phyloP scores from a whole-genome alignment of 768 basidiomycete species.

The Pisolithus microcarpus region DNA sequence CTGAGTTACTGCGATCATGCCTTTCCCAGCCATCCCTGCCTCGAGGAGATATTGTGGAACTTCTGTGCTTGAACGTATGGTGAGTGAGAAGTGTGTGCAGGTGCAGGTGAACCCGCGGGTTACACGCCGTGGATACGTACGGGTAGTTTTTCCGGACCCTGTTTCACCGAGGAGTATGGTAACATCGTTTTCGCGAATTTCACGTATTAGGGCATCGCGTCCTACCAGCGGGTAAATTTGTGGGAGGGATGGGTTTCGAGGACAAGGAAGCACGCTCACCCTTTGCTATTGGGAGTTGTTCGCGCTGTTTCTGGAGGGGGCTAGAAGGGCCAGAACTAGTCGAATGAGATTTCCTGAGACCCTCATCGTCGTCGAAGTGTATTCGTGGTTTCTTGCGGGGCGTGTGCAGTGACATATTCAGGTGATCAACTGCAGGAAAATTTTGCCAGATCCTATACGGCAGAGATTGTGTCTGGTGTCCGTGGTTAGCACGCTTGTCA shows the following conservation, averaged over 20 bases:
- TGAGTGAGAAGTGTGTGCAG: conserved; percentile 10
- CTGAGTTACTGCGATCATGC: conserved; percentile 88
- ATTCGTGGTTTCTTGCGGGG: conserved; percentile 24
- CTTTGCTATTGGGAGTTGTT: conserved; percentile 70
- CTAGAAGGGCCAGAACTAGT: conserved; percentile 5
- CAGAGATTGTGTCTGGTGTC: not conserved
- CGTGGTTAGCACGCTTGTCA: not conserved
- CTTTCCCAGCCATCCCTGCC: conserved; percentile 60
- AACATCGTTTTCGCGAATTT: conserved; percentile 72
- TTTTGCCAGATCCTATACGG: not conserved
- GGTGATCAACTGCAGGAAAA: not conserved
- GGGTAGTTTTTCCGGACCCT: conserved; percentile 97
- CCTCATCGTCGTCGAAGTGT: conserved; percentile 16
- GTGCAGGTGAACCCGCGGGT: not conserved
- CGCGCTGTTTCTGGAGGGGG: conserved; percentile 55
- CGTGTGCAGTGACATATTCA: conserved; percentile 14
- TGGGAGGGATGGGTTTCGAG: not conserved
- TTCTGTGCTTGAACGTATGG: conserved; percentile 48
- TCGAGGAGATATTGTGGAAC: conserved; percentile 94
- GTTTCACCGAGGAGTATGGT: conserved; percentile 93
- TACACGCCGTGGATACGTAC: conserved; percentile 44
- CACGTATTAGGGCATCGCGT: conserved; percentile 64
- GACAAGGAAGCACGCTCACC: conserved; percentile 38
- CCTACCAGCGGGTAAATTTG: conserved; percentile 35
- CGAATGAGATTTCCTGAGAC: conserved; percentile 5